Evolutionary conservation across 2,329 filamentous ascomycete species (phyloP), one percentile per base, ranked within the genome.

Genomic region (Bipolaris gigantea): DNA sequence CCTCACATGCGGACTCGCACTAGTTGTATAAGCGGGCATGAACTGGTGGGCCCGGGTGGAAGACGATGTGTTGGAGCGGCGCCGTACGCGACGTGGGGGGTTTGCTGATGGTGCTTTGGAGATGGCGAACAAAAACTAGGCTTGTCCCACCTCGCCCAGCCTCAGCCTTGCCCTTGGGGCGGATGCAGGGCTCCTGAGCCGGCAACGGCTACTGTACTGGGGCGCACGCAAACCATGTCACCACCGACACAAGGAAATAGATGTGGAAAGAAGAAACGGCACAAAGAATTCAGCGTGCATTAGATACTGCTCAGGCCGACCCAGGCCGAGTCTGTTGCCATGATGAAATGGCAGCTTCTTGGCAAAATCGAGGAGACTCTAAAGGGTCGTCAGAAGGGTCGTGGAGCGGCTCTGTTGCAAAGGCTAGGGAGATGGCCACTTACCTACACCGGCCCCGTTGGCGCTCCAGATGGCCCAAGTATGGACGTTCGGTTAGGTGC

Each of bases 81-180:
- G 52, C 36, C 34, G 13, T 40, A 30, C 41, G 52, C 52, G 52
- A 44, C 48, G 53, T 43, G 48, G 50, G 34, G 53, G 7, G 23
- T 30, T 30, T 45, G 48, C 38, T 52, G 48, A 38, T 43, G 48
- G 33, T 55, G 43, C 48, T 52, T 42, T 51, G 48, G 32, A 52
- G 48, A 52, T 52, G 48, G 27, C 30, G 53, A 47, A 43, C 32
- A 49, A 55, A 55, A 52, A 52, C 42, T 55, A 50, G 53, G 27
- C 42, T 43, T 47, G 25, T 43, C 36, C 46, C 36, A 25, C 34
- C 43, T 47, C 30, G 52, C 42, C 33, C 48, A 52, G 35, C 23
- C 52, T 55, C 47, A 48, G 53, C 53, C 53, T 32, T 43, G 46
- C 21, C 42, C 30, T 45, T 19, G 19, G 32, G 32, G 32, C 43